Conservation (phyloP, 2,329 filamentous ascomycete genomes). For the Cladophialophora psammophila region DNA sequence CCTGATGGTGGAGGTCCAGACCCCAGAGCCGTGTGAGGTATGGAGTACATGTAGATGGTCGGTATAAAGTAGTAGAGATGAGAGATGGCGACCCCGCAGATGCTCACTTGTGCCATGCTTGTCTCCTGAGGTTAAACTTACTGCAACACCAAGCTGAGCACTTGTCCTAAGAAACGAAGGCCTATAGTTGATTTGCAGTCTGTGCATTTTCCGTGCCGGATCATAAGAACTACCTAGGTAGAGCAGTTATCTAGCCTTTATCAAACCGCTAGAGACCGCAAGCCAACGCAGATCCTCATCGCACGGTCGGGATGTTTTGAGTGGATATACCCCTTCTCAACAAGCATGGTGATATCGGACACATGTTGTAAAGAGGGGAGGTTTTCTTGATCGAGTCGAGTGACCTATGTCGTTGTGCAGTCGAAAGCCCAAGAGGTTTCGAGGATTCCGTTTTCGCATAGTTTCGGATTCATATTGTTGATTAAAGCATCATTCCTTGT, state of each 20-base stretch:
- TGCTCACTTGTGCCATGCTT: too few species aligned
- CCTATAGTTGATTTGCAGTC: too few species aligned
- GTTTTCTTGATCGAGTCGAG: neutral
- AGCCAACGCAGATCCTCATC: neutral
- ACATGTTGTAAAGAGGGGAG: neutral
- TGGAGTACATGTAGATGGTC: too few species aligned
- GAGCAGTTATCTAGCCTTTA: neutral
- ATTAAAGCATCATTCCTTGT: neutral
- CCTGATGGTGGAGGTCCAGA: neutral
- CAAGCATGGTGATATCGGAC: neutral
- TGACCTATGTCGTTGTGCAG: neutral
- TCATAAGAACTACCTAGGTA: neutral
- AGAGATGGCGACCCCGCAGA: too few species aligned
- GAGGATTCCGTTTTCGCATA: neutral
- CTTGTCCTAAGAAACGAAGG: too few species aligned
- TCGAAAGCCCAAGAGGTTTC: neutral
- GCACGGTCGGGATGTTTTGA: neutral
- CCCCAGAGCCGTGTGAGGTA: too few species aligned
- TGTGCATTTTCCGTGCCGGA: too few species aligned
- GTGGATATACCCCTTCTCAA: neutral
- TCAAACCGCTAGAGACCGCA: neutral
- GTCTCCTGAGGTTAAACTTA: too few species aligned
- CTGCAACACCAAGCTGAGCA: too few species aligned
- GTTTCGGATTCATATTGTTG: neutral
- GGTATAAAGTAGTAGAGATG: too few species aligned